Base-by-base conservation (phyloP, 805 yeast species). In the Kodamaea kakaduensis region DNA sequence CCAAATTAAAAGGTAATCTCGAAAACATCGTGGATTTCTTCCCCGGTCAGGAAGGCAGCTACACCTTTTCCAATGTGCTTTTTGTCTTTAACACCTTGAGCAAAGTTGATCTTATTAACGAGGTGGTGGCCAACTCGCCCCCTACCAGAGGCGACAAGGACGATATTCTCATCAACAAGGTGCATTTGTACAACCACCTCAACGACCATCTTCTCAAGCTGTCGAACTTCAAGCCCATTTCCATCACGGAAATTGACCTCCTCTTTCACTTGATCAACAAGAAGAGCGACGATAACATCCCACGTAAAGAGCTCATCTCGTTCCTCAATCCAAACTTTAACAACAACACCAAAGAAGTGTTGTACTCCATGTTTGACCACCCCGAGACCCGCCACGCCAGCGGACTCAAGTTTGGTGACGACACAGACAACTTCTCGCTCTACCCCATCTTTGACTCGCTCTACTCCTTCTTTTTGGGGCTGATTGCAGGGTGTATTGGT, bases 401-500 rank as follows among this genome's bases (percentile, higher is more conserved):
- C 14, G 32, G 32, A 6, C 25, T 31, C 24, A 36, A 36, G 25
- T 35, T 38, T 22, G 41, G 41, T 17, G 38, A 41, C 25, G 51
- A 50, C 31, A 49, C 55, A 20, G 72, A 67, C 41, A 67, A 66
- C 50, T 67, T 67, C 37, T 57, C 64, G 7, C 59, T 67, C 40
- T 66, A 69, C 70, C 72, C 72, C 20, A 64, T 67, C 39, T 66
- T 65, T 37, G 94, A 85, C 54, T 85, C 95, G 6, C 71, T 81
- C 37, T 86, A 89, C 62, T 87, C 94, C 40, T 90, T 90, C 60
- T 65, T 84, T 19, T 68, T 90, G 40, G 98, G 98, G 12, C 87
- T 97, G 3, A 73, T 89, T 33, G 97, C 98, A 20, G 98, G 98
- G 40, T 93, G 96, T 49, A 79, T 90, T 60, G 98, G 98, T 43